Conservation (phyloP, 148 eudicot species). For the Chenopodium album region DNA sequence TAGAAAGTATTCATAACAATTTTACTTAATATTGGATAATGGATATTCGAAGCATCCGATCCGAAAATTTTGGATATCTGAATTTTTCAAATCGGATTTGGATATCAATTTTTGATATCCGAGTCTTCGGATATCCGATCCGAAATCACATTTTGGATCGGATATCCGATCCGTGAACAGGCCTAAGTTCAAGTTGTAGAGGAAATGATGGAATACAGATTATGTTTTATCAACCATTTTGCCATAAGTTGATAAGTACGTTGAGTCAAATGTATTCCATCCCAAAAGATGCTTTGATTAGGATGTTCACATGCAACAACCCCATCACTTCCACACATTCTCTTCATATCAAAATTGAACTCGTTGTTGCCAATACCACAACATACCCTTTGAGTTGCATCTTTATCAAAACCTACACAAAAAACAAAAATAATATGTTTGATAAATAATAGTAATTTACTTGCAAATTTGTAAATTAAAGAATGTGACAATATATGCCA, state of each 20-base stretch:
- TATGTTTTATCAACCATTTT: neutral
- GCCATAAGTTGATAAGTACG: constrained; percentile 21
- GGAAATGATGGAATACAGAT: neutral
- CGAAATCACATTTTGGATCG: no score
- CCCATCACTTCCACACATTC: constrained; percentile 2
- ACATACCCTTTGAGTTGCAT: constrained; percentile 18
- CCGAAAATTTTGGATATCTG: no score
- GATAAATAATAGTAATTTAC: neutral
- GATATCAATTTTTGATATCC: no score
- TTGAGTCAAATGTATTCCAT: constrained; percentile 22
- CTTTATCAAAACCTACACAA: constrained; percentile 24
- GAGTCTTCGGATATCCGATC: no score
- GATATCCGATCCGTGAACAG: no score
- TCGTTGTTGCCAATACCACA: constrained; percentile 25
- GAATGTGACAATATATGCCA: no score
- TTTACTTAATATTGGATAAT: no score
- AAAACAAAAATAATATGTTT: no score
- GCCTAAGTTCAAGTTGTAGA: neutral
- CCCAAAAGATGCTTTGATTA: constrained; percentile 10
- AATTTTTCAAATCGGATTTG: no score
- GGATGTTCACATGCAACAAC: constrained; percentile 10
- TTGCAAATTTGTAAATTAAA: no score
- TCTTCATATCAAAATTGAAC: neutral
- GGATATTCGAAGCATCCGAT: no score
- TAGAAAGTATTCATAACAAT: no score